Conservation (phyloP, 345 rosid genomes). For the Sapria himalayana region DNA sequence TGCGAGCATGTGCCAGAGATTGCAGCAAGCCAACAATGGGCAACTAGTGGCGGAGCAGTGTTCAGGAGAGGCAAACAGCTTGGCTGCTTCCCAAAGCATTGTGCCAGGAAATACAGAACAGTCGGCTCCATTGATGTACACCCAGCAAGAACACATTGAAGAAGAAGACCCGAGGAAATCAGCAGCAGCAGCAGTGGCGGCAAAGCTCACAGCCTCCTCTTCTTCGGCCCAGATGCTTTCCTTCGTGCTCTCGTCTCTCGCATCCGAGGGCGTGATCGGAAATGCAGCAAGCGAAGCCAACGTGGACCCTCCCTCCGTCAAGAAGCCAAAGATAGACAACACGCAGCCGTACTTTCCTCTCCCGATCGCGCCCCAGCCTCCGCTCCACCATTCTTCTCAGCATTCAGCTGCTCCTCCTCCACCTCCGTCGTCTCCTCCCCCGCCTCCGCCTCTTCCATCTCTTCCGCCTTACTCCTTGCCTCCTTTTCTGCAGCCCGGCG, state of each 20-base stretch:
- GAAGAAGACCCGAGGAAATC: conserved; percentile 48
- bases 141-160: conserved; percentile 16
- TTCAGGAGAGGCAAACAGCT: conserved; percentile 23
- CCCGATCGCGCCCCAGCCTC: conserved; percentile 15
- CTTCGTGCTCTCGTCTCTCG: conserved; percentile 73
- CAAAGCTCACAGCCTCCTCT: conserved; percentile 73
- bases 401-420: conserved; percentile 13
- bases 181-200: conserved; percentile 65
- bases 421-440: conserved; percentile 16
- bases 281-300: conserved; percentile 29
- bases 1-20: conserved; percentile 24
- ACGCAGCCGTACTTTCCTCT: conserved; percentile 35
- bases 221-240: conserved; percentile 92
- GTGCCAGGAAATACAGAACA: conserved; percentile 30
- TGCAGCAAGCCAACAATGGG: conserved; percentile 16
- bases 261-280: conserved; percentile 59
- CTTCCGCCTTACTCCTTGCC: conserved; percentile 32
- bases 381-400: no score
- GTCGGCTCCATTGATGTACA: conserved; percentile 42
- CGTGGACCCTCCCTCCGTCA: conserved; percentile 33
- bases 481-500: conserved; percentile 29
- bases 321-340: conserved; percentile 50
- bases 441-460: conserved; percentile 37
- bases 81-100: conserved; percentile 23
- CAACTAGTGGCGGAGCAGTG: conserved; percentile 21